Conservation (phyloP, 2,329 filamentous ascomycete genomes). For the Apiospora hydei region DNA sequence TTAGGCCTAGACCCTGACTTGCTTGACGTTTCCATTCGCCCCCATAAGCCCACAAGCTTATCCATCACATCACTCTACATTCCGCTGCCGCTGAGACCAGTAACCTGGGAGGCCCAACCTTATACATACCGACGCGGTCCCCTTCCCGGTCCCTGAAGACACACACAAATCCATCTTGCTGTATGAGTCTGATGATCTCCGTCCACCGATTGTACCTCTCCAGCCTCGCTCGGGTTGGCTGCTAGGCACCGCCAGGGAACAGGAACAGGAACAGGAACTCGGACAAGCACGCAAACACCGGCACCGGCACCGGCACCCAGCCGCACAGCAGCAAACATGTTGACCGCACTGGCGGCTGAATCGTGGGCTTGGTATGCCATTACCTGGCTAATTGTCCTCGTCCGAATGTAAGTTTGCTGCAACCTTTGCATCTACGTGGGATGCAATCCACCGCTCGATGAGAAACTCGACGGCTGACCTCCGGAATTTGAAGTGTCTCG, state of each 20-base stretch:
- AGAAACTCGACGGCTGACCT: conserved; percentile 21
- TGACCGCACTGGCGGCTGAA: conserved; percentile 42
- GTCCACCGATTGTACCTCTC: not conserved
- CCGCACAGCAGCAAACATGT: not conserved
- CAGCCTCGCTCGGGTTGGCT: not conserved
- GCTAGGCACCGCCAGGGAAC: not conserved
- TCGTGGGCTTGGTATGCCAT: conserved; percentile 55
- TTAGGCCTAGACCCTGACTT: not conserved
- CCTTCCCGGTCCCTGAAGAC: not conserved
- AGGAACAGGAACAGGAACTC: not conserved
- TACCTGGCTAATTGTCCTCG: conserved; percentile 47
- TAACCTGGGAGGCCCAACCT: not conserved
- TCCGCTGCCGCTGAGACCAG: not conserved
- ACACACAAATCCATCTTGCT: not conserved
- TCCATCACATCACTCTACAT: not conserved
- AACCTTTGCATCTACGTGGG: not conserved
- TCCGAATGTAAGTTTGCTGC: conserved; percentile 47
- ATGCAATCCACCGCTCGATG: not conserved
- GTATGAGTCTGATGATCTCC: not conserved
- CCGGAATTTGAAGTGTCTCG: conserved; percentile 40
- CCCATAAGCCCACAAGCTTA: not conserved
- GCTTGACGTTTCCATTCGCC: not conserved
- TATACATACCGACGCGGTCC: not conserved
- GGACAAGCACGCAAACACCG: not conserved
- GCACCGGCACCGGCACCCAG: not conserved